Base-by-base conservation (phyloP, 208 protist genomes). In the Giardia duodenalis region DNA sequence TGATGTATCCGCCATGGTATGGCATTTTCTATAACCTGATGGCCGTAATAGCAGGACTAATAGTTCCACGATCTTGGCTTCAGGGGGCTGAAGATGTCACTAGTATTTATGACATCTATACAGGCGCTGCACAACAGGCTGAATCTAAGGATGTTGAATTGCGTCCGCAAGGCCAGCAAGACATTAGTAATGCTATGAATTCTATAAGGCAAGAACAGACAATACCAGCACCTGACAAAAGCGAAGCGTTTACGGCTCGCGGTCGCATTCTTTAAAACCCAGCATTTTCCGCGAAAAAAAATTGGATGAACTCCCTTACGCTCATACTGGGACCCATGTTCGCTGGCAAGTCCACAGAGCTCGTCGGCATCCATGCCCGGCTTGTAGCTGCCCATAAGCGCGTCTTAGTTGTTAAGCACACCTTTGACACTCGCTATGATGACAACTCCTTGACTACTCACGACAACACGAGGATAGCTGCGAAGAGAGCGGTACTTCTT, bases 311-410 rank as follows among this genome's bases (percentile, higher is more conserved):
- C n/a, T n/a, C n/a, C n/a, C n/a, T n/a, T n/a, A n/a, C n/a, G 3
- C 46, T 92, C 3, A 92, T 93, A 39, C 46, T 93, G 0, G 92
- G 92, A 30, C 92, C 92, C 44, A 93, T 93, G 92, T 93, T 93
- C 67, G 46, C 90, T 2, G 92, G 92, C 19, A 93, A 93, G 44
- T 92, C 92, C 0, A 92, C 92, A 2, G 88, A 93, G 1, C 46
- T 93, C 46, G 47, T 92, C 1, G 43, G 92, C 0, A n/a, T 39
- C 30, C 46, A 87, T 19, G 45, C 0, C 3, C 4, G 45, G 0
- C 87, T 46, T n/a, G 39, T 0, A 43, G 19, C 30, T 22, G 89
- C 92, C 0, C n/a, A n/a, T n/a, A 92, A 93, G 22, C 89, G 88
- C 22, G 46, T 45, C 30, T 1, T 93, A 0, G 44, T 92, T 1